These are phyloP conservation scores for Auricularia sp. DNA, from an alignment of 768 basidiomycete genomes.

Conservation along the genomic window DNA sequence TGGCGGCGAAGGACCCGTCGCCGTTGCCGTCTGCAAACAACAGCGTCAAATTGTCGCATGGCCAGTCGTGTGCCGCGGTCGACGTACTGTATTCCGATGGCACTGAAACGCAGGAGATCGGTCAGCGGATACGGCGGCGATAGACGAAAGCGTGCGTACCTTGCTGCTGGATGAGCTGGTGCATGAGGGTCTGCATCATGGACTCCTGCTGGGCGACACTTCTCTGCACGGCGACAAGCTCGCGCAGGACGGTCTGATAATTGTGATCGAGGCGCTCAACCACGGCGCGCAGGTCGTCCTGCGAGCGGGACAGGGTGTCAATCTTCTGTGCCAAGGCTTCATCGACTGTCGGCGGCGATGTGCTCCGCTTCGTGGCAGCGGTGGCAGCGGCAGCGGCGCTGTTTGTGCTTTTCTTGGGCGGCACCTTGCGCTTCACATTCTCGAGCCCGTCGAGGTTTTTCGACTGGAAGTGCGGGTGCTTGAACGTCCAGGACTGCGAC, in stretches of 20 bases:
- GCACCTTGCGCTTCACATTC: conserved; percentile 39
- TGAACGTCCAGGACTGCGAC: conserved; percentile 13
- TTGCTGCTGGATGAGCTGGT: conserved; percentile 61
- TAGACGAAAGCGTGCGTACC: neutral
- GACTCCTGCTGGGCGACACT: conserved; percentile 18
- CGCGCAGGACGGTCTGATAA: conserved; percentile 58
- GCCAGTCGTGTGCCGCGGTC: neutral
- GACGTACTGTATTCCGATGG: neutral
- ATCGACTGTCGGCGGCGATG: neutral
- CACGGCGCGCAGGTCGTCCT: conserved; percentile 26
- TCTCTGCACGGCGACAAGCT: conserved; percentile 64
- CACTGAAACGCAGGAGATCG: neutral
- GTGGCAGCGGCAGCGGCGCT: neutral
- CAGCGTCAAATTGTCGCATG: neutral
- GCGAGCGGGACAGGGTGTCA: conserved; percentile 35
- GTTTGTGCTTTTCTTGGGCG: conserved; percentile 8
- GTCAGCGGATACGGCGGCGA: neutral
- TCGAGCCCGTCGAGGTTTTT: conserved; percentile 48
- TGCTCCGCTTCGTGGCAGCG: neutral
- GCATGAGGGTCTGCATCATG: conserved; percentile 38
- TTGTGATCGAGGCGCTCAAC: conserved; percentile 50
- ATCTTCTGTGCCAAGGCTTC: conserved; percentile 37
- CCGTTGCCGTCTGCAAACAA: neutral
- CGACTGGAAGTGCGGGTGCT: conserved; percentile 41
- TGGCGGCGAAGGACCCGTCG: neutral